Evolutionary conservation across 192 early-diverging fungal species (phyloP), one percentile per base, ranked within the genome.

Genomic region (Linnemannia schmuckeri): DNA sequence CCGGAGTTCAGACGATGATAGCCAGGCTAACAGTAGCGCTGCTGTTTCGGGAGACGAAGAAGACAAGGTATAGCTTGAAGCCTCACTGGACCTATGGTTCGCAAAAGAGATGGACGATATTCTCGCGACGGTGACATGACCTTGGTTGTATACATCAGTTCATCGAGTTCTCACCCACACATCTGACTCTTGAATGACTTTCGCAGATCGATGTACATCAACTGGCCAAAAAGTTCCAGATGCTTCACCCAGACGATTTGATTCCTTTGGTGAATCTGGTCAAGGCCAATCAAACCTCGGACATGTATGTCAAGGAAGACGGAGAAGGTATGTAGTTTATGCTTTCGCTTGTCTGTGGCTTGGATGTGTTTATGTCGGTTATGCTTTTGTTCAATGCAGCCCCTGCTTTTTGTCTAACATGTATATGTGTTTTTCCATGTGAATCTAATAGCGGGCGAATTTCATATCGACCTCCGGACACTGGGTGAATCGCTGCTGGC

Each of bases 231-330:
- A 90, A 88, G 61, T 84, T 90, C 20, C 84, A 88, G 30, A 44
- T 81, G 37, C 79, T 90, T 20, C 82, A 88, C 27, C 71, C 80
- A 0, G 87, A 90, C 42, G 87, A 90, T 55, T 74, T 90, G 54
- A 42, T 85, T 3, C 83, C 86, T 5, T 57, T 88, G 44, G 88
- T 90, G 40, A 72, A 90, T 18, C 35, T 90, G 55, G 79, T 90
- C 17, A 90, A 88, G 44, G 76, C 77, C 2, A 72, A 90, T 70
- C 82, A 85, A 42, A 86, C 89, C 5, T 27, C 77, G 30, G 83
- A 90, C 8, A 90, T 88, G 89, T 90, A 90, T 75, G 87, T 90
- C 22, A 85, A 86, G 37, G 89, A 90, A 38, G 87, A 88, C 33
- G 84, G 74, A 9, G 87, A 90, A 70, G 89, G 89, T 90, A 88